These are phyloP conservation scores for Raddia guianensis DNA, from an alignment of 176 grass and related monocot species.

Conservation along the genomic window DNA sequence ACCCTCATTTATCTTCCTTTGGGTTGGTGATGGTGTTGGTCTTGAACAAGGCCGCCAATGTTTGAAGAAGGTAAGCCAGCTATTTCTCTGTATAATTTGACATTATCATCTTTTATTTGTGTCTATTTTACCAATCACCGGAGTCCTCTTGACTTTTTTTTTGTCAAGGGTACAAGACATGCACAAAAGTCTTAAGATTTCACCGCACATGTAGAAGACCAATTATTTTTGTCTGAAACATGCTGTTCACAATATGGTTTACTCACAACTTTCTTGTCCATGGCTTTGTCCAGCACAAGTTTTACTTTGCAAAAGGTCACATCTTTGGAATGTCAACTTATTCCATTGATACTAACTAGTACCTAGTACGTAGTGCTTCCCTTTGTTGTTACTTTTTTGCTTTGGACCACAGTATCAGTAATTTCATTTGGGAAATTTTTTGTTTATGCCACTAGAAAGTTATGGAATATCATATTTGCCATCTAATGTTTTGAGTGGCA, in stretches of 20 bases:
- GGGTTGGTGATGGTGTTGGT: constrained; percentile 85
- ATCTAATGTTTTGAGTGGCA: no score
- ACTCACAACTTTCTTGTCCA: constrained; percentile 9
- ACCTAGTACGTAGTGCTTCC: neutral
- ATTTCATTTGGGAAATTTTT: neutral
- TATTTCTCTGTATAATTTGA: neutral
- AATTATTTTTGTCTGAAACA: neutral
- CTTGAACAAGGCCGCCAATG: constrained; percentile 78
- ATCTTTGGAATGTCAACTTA: constrained; percentile 1
- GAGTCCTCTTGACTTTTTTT: neutral
- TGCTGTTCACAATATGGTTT: constrained; percentile 11
- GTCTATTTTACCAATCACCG: neutral
- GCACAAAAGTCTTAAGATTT: neutral
- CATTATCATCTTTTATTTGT: constrained; percentile 20
- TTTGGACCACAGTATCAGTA: neutral
- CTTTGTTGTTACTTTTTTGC: neutral
- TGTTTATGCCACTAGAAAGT: no score
- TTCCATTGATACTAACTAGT: neutral
- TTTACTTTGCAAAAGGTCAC: neutral
- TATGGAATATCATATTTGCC: no score
- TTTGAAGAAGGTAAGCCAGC: constrained; percentile 65
- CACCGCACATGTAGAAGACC: neutral
- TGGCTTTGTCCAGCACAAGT: neutral
- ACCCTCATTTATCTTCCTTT: constrained; percentile 86
- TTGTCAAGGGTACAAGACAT: neutral